Conservation (phyloP, 768 basidiomycete species). For the Lactarius quietus region DNA sequence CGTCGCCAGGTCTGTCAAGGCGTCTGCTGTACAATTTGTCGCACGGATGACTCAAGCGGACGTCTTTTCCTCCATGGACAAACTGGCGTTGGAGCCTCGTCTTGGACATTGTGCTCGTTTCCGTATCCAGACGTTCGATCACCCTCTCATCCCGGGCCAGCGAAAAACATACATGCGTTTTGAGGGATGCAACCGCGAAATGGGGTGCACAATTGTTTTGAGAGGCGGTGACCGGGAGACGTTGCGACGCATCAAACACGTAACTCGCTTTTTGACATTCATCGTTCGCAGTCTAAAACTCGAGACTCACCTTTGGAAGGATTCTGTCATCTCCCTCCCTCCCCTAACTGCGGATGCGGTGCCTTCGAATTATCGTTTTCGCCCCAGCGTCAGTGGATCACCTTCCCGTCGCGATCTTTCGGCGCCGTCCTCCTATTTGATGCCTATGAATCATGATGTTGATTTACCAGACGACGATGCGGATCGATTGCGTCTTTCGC, state of each 20-base stretch:
- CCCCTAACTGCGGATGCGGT: constrained; percentile 62
- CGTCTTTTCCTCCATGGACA: constrained; percentile 93
- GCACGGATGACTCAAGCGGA: constrained; percentile 95
- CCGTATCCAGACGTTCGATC: constrained; percentile 90
- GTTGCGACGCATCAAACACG: constrained; percentile 82
- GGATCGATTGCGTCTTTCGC: constrained; percentile 63
- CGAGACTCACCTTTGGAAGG: constrained; percentile 93
- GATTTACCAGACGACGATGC: constrained; percentile 66
- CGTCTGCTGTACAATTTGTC: constrained; percentile 80
- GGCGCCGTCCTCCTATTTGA: neutral
- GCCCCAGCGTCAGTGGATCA: constrained; percentile 4
- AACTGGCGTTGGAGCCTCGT: constrained; percentile 83
- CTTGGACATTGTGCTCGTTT: constrained; percentile 86
- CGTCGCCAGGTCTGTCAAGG: constrained; percentile 87
- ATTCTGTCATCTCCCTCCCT: constrained; percentile 75
- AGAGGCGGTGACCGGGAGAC: constrained; percentile 83
- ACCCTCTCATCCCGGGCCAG: constrained; percentile 87
- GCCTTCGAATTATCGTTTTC: constrained; percentile 38
- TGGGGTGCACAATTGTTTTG: constrained; percentile 92
- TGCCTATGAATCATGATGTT: constrained; percentile 3
- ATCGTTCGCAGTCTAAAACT: constrained; percentile 91
- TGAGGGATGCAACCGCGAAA: constrained; percentile 89
- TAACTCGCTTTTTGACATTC: constrained; percentile 88
- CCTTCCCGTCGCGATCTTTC: neutral
- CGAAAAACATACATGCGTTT: constrained; percentile 98